Evolutionary conservation across 164 flowering plant genomes (phyloP), one percentile per base, ranked within the genome.

Genomic region (Magnolia officinalis): DNA sequence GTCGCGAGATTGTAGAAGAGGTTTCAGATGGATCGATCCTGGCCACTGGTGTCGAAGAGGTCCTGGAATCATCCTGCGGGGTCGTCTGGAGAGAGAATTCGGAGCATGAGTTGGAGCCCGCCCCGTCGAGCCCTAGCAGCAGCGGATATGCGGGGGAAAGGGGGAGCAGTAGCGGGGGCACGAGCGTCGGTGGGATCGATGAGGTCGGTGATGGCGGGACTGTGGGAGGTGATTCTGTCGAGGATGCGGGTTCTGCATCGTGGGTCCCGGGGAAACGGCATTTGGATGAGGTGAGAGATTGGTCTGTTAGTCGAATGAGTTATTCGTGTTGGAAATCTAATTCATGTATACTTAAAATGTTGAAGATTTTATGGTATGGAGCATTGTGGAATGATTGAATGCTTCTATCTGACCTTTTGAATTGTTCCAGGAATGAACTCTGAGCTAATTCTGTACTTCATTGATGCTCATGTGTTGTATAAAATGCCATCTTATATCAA

Each of bases 141-240:
- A 92, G 96, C 52, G 98, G 98, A 1, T 94, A 96, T 74, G 96
- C 92, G 0, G 98, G 97, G 18, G 98, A 87, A 83, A 86, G 90
- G 82, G 97, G 97, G 11, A 92, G 88, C 71, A 87, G 87, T 74
- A 80, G 86, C 67, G 91, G 88, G 51, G 91, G 88, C 59, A 79
- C 87, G 11, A 87, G 87, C 72, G 84, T 73, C 7, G 85, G 86
- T 14, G 88, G 85, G 55, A 85, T 81, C 63, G 90, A 82, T 70
- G 94, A 85, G 78, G 73, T 78, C 69, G 37, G 20, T 18, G 66
- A 68, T 5, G 72, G 59, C 4, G 77, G 65, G 72, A 52, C 21
- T 55, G 26, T 59, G 71, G 78, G 69, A 20, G 80, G 75, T 58
- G 83, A 80, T 24, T 76, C 68, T 5, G 79, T 59, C 10, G 76